Base-by-base conservation (phyloP, 1,139 yeast genomes). In the Magnusiomyces paraingens region DNA sequence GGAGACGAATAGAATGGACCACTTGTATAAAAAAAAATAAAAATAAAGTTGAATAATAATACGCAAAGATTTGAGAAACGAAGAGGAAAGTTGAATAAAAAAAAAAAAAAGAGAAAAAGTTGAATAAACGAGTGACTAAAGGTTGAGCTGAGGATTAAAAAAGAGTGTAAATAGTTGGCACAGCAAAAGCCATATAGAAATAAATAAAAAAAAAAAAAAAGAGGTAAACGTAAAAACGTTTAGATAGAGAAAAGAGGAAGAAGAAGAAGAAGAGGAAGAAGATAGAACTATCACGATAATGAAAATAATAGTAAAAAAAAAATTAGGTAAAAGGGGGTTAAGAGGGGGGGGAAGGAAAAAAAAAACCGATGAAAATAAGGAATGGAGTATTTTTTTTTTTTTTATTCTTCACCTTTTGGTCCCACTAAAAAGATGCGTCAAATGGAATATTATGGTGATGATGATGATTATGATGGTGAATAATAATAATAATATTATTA, bases 281-380 rank as follows among this genome's bases (percentile, higher is more conserved):
- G 22, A 39, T 18, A 17, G 12, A 10, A 47, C 35, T 14, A 32
- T 26, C 29, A 44, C 38, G 49, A 38, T 22, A 36, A 38, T 12
- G 45, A 36, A 36, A 43, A 14, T 18, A 22, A 14, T 17, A 36
- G 22, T 32, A 22, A 29, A 29, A 29, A 41, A 46, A 46, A 26
- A 26, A 47, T 17, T 41, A 40, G 39, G 32, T 26, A 29, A 46
- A 12, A 20, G 36, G 18, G 49, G 43, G 47, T 47, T 26, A 45
- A 50, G 42, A 49, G 52, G 38, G 36, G 47, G 44, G 49, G 36
- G 41, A 29, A 10, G 42, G 26, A 49, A 26, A 26, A 8, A 8
- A 8, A 8, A 26, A 26, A 26, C 32, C 32, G 32, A 26, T 26
- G 32, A 36, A 47, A 47, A 41, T 29, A 41, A 40, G 32, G 32